phyloP scores from a whole-genome alignment of 1,284 basidiomycete genomes.

The Austroboletus novae-zelandiae region DNA sequence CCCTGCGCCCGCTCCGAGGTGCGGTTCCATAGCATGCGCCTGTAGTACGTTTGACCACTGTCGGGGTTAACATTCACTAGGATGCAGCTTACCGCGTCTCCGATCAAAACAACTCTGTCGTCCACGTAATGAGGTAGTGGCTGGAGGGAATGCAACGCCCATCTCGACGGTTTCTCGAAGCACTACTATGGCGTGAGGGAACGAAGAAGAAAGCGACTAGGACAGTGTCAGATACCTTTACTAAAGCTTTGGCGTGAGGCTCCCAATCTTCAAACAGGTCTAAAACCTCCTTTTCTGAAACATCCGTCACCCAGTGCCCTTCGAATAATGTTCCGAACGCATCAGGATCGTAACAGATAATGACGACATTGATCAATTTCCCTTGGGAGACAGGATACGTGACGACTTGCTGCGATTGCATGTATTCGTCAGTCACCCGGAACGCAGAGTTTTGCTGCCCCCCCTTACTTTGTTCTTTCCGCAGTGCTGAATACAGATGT shows the following conservation, averaged over 20 bases:
- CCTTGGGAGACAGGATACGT: constrained; percentile 45
- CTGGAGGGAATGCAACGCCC: constrained; percentile 31
- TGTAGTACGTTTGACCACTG: constrained; percentile 1
- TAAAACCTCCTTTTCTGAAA: constrained; percentile 29
- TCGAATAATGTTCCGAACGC: constrained; percentile 36
- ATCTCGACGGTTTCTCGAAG: constrained; percentile 23
- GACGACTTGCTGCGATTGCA: constrained; percentile 39
- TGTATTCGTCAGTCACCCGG: not conserved
- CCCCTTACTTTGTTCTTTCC: constrained; percentile 42
- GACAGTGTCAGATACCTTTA: constrained; percentile 31
- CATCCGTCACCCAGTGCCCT: constrained; percentile 37
- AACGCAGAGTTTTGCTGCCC: not conserved
- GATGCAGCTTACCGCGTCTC: constrained; percentile 33
- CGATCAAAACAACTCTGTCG: constrained; percentile 32
- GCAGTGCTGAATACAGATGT: constrained; percentile 34
- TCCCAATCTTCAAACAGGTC: constrained; percentile 42
- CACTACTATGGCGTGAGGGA: constrained; percentile 11
- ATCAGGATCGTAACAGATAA: constrained; percentile 32
- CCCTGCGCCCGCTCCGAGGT: constrained; percentile 32
- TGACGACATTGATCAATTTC: constrained; percentile 42
- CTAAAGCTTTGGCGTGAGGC: constrained; percentile 38
- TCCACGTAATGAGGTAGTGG: constrained; percentile 30
- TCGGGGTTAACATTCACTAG: not conserved
- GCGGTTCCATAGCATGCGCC: constrained; percentile 25
- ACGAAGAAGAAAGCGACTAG: not conserved